Percentiles rank a stretch among this genome's conserved stretches.
phyloP scores from a whole-genome alignment of 345 rosid species.

The Adansonia digitata region DNA sequence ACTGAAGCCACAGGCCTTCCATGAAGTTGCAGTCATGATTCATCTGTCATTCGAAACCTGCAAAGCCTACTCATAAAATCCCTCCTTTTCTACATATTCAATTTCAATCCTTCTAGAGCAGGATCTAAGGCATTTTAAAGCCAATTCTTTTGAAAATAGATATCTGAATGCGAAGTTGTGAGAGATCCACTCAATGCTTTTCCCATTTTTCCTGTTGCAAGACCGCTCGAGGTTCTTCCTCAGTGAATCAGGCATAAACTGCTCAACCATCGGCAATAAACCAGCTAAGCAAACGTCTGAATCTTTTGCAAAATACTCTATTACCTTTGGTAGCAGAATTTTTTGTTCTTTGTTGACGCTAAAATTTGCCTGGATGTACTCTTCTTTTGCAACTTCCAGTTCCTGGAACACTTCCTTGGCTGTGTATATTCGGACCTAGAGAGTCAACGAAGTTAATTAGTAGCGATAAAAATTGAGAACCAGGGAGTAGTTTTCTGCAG shows the following conservation, averaged over 20 bases:
- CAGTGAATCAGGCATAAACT: conserved; percentile 34
- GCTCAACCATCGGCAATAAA: conserved; percentile 41
- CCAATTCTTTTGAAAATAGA: conserved; percentile 38
- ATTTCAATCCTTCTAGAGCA: not conserved
- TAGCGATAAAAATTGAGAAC: not conserved
- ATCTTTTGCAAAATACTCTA: conserved; percentile 61
- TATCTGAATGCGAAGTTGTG: conserved; percentile 65
- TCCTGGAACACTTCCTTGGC: conserved; percentile 64
- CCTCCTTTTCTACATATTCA: not conserved
- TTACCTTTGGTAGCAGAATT: conserved; percentile 62
- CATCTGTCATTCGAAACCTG: conserved; percentile 4
- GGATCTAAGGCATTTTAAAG: not conserved
- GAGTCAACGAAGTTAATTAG: not conserved
- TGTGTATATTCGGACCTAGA: conserved; percentile 64
- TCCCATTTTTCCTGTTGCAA: conserved; percentile 37
- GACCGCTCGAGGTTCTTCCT: conserved; percentile 32
- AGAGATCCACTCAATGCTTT: conserved; percentile 56
- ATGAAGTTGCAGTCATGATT: not conserved
- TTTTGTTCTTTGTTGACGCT: conserved; percentile 51
- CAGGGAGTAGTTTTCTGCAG: too few species aligned
- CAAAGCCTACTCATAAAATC: not conserved
- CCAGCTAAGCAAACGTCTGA: conserved; percentile 42
- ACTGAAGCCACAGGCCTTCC: not conserved
- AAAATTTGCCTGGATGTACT: conserved; percentile 57
- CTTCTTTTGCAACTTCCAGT: conserved; percentile 73